Evolutionary conservation across 2,329 filamentous ascomycete species (phyloP).

Genomic region (Emmonsia crescens): DNA sequence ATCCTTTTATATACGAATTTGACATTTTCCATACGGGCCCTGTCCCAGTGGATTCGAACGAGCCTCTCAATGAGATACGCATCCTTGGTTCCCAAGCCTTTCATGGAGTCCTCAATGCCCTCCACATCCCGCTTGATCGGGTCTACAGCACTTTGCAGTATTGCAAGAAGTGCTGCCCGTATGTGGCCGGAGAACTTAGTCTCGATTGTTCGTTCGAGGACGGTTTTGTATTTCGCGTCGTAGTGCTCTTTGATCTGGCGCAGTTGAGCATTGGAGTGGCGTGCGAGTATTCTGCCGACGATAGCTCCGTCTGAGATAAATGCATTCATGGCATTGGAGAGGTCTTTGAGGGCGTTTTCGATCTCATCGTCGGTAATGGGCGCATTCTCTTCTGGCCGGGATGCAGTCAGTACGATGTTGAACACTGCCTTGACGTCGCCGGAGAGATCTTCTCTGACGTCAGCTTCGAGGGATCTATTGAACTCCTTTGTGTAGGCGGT

Average conservation of each 20-base stretch:
- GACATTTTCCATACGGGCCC: slow-evolving; percentile 60
- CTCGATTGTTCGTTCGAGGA: slow-evolving; percentile 62
- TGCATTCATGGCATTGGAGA: slow-evolving; percentile 58
- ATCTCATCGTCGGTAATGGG: slow-evolving; percentile 63
- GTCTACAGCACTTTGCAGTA: slow-evolving; percentile 66
- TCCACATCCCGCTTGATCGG: slow-evolving; percentile 74
- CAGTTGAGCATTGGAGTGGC: slow-evolving; percentile 70
- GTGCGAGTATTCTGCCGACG: slow-evolving; percentile 67
- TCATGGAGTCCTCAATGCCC: slow-evolving; percentile 78
- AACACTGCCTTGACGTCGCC: slow-evolving; percentile 81
- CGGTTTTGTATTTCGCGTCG: slow-evolving; percentile 56
- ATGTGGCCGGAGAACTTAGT: slow-evolving; percentile 88
- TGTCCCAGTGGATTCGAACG: slow-evolving; percentile 75
- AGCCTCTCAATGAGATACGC: slow-evolving; percentile 65
- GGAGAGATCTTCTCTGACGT: slow-evolving; percentile 68
- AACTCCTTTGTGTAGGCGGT: slow-evolving; percentile 59
- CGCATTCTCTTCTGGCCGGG: slow-evolving; percentile 63
- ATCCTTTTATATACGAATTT: slow-evolving; percentile 65
- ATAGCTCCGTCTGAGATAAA: slow-evolving; percentile 60
- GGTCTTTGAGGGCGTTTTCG: slow-evolving; percentile 61
- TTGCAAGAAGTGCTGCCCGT: slow-evolving; percentile 69
- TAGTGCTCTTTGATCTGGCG: slow-evolving; percentile 70
- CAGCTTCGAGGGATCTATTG: slow-evolving; percentile 52
- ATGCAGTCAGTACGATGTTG: slow-evolving; percentile 64
- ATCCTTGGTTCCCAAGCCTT: slow-evolving; percentile 79